Conservation (phyloP, 768 basidiomycete genomes). For the Mycena maculata region DNA sequence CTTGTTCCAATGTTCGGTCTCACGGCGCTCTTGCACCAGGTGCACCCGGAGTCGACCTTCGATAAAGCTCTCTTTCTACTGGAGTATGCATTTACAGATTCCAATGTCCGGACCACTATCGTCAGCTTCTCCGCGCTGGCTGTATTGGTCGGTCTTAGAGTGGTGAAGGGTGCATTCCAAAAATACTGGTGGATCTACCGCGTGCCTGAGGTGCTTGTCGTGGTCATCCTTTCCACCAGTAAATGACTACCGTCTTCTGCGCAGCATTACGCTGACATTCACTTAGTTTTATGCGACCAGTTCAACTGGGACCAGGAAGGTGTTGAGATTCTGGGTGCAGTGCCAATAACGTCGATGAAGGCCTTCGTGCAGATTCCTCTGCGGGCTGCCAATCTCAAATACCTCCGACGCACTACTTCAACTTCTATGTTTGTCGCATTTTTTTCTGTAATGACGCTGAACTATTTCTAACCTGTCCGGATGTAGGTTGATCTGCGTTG, state of each 20-base stretch:
- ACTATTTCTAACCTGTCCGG: neutral
- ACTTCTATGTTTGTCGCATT: slow-evolving; percentile 71
- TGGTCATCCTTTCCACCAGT: slow-evolving; percentile 89
- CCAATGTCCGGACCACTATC: slow-evolving; percentile 74
- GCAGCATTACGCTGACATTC: neutral
- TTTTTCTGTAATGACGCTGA: slow-evolving; percentile 28
- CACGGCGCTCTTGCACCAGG: slow-evolving; percentile 58
- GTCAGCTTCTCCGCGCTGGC: slow-evolving; percentile 81
- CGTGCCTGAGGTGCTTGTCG: slow-evolving; percentile 90
- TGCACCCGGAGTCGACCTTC: slow-evolving; percentile 75
- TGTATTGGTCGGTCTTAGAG: slow-evolving; percentile 70
- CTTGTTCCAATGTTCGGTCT: slow-evolving; percentile 93
- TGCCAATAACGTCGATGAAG: slow-evolving; percentile 68
- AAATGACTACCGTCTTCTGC: slow-evolving; percentile 39
- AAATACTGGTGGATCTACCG: slow-evolving; percentile 79
- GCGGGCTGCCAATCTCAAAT: slow-evolving; percentile 64
- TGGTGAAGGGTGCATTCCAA: slow-evolving; percentile 68
- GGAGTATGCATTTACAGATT: slow-evolving; percentile 63
- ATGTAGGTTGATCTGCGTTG: slow-evolving; percentile 76
- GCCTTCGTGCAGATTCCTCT: slow-evolving; percentile 84
- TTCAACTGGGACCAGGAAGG: slow-evolving; percentile 83
- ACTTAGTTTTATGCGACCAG: slow-evolving; percentile 73
- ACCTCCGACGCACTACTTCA: slow-evolving; percentile 83
- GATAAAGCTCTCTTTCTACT: slow-evolving; percentile 85
- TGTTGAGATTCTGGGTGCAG: slow-evolving; percentile 85